These are phyloP conservation scores for Rhododendron ferrugineum DNA, from an alignment of 148 eudicot species.

Conservation along the genomic window DNA sequence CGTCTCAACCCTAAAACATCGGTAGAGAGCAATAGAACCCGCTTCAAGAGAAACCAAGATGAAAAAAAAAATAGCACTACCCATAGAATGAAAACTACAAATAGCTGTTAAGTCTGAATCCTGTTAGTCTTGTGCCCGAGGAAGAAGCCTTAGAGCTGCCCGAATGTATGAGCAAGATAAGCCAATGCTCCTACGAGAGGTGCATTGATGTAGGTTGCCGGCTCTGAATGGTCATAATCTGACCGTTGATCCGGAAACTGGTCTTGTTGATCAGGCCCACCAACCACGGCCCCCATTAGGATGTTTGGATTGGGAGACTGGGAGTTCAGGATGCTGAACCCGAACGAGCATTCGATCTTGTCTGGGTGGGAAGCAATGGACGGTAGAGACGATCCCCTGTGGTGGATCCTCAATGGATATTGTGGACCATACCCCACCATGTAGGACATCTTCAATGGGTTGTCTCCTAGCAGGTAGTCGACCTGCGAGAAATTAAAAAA, in stretches of 20 bases:
- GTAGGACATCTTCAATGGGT: conserved; percentile 75
- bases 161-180: conserved; percentile 78
- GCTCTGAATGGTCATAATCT: conserved; percentile 76
- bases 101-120: not conserved
- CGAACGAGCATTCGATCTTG: conserved; percentile 64
- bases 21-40: not conserved
- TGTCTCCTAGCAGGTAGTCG: conserved; percentile 71
- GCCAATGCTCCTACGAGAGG: conserved; percentile 79
- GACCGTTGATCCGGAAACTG: conserved; percentile 60
- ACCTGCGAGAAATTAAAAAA: conserved; percentile 28
- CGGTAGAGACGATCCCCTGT: conserved; percentile 78
- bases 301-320: conserved; percentile 69
- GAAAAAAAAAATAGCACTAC: not conserved
- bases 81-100: not conserved
- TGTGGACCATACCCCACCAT: conserved; percentile 81
- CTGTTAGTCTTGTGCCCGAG: not conserved
- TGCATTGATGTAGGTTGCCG: conserved; percentile 72
- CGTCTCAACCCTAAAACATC: not conserved
- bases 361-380: conserved; percentile 56
- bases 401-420: conserved; percentile 72
- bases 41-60: not conserved
- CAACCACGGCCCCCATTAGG: conserved; percentile 67
- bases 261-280: conserved; percentile 69
- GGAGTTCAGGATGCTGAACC: conserved; percentile 51
- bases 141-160: conserved; percentile 47